These are phyloP conservation scores for Prunus campanulata DNA, from an alignment of 306 rosid genomes.

Conservation along the genomic window DNA sequence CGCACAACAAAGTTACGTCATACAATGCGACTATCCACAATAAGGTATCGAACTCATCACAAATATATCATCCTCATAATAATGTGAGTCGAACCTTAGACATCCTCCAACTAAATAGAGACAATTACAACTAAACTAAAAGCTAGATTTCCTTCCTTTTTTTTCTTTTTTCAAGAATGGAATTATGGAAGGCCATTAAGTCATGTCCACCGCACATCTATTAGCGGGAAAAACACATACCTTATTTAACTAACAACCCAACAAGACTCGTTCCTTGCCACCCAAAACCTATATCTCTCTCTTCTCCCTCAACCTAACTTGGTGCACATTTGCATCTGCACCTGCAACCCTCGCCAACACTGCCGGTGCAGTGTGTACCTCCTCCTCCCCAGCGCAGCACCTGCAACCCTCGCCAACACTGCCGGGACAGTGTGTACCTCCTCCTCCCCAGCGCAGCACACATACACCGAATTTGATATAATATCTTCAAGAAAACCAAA, in stretches of 20 bases:
- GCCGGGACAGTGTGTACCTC: slow-evolving; percentile 6
- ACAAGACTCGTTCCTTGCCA: slow-evolving; percentile 32
- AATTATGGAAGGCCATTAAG: neutral
- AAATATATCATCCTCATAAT: too few relatives aligned
- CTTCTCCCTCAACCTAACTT: slow-evolving; percentile 12
- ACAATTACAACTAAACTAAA: too few relatives aligned
- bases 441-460: slow-evolving; percentile 38
- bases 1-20: too few relatives aligned
- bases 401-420: slow-evolving; percentile 5
- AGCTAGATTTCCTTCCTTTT: too few relatives aligned
- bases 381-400: slow-evolving; percentile 33
- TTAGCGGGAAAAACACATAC: slow-evolving; percentile 39
- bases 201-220: slow-evolving; percentile 15
- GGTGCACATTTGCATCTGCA: slow-evolving; percentile 15
- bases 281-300: slow-evolving; percentile 23
- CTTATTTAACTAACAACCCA: slow-evolving; percentile 41
- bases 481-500: neutral
- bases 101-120: too few relatives aligned
- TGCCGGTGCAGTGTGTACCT: slow-evolving; percentile 10
- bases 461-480: neutral
- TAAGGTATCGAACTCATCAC: too few relatives aligned
- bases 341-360: slow-evolving; percentile 5
- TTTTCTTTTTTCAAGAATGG: too few relatives aligned
- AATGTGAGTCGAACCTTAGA: too few relatives aligned
- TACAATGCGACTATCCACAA: too few relatives aligned